A percentile compares a stretch with the other conserved stretches of the same genome.
Evolutionary conservation across 805 yeast species (phyloP).

Genomic region (Kurtzmaniella cleridarum): DNA sequence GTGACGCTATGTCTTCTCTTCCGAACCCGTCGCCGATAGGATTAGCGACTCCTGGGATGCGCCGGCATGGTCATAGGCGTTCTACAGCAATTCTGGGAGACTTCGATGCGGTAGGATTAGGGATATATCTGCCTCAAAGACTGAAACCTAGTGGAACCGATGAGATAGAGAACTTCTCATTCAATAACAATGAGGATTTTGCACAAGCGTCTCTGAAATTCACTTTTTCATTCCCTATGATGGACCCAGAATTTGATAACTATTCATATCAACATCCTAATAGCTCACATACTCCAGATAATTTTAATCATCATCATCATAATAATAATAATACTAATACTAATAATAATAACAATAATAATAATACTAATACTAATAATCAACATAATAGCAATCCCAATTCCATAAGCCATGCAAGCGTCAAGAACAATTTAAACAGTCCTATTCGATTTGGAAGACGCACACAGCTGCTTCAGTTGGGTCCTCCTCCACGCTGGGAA

Average conservation of each 20-base stretch:
- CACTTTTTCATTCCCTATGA: conserved; percentile 27
- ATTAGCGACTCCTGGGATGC: conserved; percentile 8
- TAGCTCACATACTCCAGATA: conserved; percentile 1
- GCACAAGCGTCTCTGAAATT: conserved; percentile 12
- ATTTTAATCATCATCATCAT: background rate
- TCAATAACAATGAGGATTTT: conserved; percentile 35
- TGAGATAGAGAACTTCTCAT: conserved; percentile 20
- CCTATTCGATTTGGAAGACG: conserved; percentile 25
- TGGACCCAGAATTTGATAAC: conserved; percentile 11
- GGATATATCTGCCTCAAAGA: conserved; percentile 27
- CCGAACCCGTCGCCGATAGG: conserved; percentile 7
- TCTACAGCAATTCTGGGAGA: conserved; percentile 90
- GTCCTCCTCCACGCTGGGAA: conserved; percentile 5
- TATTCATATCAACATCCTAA: conserved; percentile 1
- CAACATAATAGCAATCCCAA: conserved; percentile 1
- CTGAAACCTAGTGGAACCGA: conserved; percentile 2
- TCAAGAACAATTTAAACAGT: conserved; percentile 19
- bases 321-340: too few relatives aligned
- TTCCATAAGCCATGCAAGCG: background rate
- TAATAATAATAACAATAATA: too few relatives aligned
- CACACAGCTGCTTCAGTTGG: conserved; percentile 13
- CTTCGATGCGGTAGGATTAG: conserved; percentile 49
- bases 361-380: too few relatives aligned
- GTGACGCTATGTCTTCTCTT: conserved; percentile 8
- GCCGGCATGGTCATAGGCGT: conserved; percentile 69